phyloP scores from a whole-genome alignment of 306 rosid genomes.

The Morella rubra region DNA sequence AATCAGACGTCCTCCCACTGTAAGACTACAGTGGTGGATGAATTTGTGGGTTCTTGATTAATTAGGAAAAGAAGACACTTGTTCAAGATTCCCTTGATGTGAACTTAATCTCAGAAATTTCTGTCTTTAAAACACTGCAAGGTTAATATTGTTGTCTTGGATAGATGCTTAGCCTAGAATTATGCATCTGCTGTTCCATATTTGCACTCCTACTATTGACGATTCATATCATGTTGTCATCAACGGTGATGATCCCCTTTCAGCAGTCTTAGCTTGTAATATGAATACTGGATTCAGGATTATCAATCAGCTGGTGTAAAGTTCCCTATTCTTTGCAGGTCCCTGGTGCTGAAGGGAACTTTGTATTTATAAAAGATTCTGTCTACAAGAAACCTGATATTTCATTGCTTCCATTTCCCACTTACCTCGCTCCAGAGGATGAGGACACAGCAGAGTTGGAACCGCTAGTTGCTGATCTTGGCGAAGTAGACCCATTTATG shows the following conservation, averaged over 20 bases:
- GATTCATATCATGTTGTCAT: not conserved
- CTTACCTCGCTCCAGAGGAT: conserved; percentile 63
- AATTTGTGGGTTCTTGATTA: not conserved
- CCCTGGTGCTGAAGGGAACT: conserved; percentile 95
- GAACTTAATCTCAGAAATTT: not conserved
- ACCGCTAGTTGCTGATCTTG: conserved; percentile 81
- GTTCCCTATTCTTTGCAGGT: conserved; percentile 50
- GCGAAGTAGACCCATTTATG: conserved; percentile 92
- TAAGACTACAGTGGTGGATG: not conserved
- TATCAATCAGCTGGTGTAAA: conserved; percentile 7
- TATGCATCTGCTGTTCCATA: not conserved
- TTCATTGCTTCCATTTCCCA: conserved; percentile 83
- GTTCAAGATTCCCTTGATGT: not conserved
- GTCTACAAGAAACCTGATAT: conserved; percentile 66
- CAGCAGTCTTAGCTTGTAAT: not conserved
- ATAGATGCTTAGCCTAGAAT: conserved; percentile 1
- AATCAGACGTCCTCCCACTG: not conserved
- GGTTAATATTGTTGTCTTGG: not conserved
- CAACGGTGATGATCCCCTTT: not conserved
- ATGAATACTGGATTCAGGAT: conserved; percentile 5
- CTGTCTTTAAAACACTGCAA: not conserved
- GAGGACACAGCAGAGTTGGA: conserved; percentile 54
- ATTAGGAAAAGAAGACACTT: not conserved
- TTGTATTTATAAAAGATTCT: conserved; percentile 83
- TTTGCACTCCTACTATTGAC: not conserved